These are phyloP conservation scores for Rhizopus stolonifer DNA, from an alignment of 371 early-diverging fungal genomes.

Conservation along the genomic window DNA sequence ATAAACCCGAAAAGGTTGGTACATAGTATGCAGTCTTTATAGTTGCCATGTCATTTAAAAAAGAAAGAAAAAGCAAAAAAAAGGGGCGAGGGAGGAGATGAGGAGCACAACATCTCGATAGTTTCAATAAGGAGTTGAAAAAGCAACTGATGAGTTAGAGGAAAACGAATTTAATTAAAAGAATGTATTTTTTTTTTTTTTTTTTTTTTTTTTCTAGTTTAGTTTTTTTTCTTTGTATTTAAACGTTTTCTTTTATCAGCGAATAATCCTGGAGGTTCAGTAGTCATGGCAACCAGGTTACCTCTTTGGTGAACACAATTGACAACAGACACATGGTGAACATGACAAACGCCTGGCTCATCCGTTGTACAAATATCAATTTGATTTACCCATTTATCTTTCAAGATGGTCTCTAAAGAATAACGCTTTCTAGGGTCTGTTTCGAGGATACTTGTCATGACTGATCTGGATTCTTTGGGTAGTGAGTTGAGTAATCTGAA, in stretches of 20 bases:
- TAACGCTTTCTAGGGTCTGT: conserved; percentile 51
- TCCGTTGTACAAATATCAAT: conserved; percentile 57
- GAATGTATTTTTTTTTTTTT: background rate
- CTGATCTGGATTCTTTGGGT: conserved; percentile 48
- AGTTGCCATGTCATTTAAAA: conserved; percentile 31
- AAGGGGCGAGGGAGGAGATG: background rate
- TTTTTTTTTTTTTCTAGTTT: background rate
- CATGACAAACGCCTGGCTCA: conserved; percentile 44
- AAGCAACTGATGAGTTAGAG: background rate
- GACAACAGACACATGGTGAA: conserved; percentile 46
- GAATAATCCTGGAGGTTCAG: conserved; percentile 46
- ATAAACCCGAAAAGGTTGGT: conserved; percentile 43
- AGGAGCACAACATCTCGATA: background rate
- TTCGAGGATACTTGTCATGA: conserved; percentile 52
- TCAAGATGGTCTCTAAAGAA: conserved; percentile 43
- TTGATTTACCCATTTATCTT: conserved; percentile 51
- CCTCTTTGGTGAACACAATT: conserved; percentile 22
- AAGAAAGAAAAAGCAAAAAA: conserved; percentile 9
- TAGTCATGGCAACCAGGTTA: conserved; percentile 41
- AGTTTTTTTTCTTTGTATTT: background rate
- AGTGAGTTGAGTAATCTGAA: conserved; percentile 46
- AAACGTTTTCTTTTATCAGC: conserved; percentile 41
- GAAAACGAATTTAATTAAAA: conserved; percentile 3
- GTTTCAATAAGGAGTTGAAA: conserved; percentile 2
- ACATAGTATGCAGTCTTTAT: conserved; percentile 46